A percentile compares a stretch with the other conserved stretches of the same genome.
phyloP scores from a whole-genome alignment of 2,329 filamentous ascomycete genomes.

The Geosmithia flava region DNA sequence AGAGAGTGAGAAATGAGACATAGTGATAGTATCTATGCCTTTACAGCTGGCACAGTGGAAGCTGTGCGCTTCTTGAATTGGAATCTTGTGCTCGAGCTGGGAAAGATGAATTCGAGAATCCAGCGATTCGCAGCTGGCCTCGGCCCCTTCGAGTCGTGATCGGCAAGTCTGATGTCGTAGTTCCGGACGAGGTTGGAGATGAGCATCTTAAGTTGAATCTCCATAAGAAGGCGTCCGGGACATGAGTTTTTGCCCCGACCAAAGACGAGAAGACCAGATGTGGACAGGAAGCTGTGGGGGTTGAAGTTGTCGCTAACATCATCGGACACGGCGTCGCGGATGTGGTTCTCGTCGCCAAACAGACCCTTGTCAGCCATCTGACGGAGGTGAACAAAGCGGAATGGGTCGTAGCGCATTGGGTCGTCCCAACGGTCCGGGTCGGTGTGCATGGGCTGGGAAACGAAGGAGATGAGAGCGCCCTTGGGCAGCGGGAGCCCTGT shows the following conservation, averaged over 20 bases:
- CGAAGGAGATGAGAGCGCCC: constrained; percentile 18
- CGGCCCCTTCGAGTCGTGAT: constrained; percentile 2
- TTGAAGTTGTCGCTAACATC: neutral
- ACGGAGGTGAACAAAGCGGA: constrained; percentile 21
- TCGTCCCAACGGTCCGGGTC: constrained; percentile 19
- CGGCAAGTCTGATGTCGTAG: constrained; percentile 14
- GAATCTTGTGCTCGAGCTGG: neutral
- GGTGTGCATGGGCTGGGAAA: constrained; percentile 15
- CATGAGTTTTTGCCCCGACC: constrained; percentile 25
- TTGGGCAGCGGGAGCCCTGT: constrained; percentile 18
- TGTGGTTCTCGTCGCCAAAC: neutral
- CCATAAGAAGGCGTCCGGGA: constrained; percentile 24
- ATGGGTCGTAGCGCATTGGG: constrained; percentile 24
- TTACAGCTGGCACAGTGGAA: constrained; percentile 21
- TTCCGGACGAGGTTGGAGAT: constrained; percentile 16
- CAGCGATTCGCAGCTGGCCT: constrained; percentile 3
- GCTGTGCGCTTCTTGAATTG: neutral
- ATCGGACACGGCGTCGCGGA: neutral
- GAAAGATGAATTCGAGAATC: constrained; percentile 4
- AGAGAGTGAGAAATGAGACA: no score
- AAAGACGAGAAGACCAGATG: constrained; percentile 19
- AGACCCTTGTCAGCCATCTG: neutral
- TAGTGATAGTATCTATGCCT: no score
- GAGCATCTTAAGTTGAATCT: constrained; percentile 23
- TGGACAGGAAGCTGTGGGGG: constrained; percentile 14